Percentiles rank a stretch among this genome's conserved stretches.
Conservation (phyloP, 106 monocot genomes). For the Phalaenopsis aphrodite region DNA sequence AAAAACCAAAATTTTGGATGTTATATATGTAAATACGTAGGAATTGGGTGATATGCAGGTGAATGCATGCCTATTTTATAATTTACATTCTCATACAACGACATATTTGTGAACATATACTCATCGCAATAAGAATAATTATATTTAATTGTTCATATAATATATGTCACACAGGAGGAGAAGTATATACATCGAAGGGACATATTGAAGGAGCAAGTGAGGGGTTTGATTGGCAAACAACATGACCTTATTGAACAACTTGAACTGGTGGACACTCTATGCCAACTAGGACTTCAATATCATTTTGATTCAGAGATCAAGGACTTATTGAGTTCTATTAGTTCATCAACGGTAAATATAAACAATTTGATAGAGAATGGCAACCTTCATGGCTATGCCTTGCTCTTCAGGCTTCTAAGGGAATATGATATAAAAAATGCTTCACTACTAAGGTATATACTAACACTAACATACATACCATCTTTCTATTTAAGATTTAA, state of each 20-base stretch:
- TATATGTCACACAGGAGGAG: neutral
- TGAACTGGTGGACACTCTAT: constrained; percentile 14
- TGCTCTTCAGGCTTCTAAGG: constrained; percentile 28
- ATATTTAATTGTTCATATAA: no score
- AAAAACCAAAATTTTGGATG: no score
- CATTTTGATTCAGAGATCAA: constrained; percentile 31
- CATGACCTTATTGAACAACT: constrained; percentile 4
- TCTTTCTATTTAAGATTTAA: no score
- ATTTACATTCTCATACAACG: neutral
- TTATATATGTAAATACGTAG: no score
- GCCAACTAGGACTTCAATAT: constrained; percentile 22
- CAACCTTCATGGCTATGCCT: constrained; percentile 8
- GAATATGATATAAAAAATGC: constrained; percentile 4
- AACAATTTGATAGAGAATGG: neutral
- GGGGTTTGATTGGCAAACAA: constrained; percentile 4
- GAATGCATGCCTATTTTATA: no score
- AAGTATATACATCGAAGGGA: neutral
- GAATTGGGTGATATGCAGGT: no score
- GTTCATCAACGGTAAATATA: neutral
- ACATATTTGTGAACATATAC: neutral
- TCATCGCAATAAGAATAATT: neutral
- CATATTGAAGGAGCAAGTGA: constrained; percentile 16
- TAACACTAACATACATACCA: no score
- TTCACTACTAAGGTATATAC: neutral
- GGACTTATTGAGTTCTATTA: neutral